Base-by-base conservation (phyloP, 129 eudicot genomes). In the Calendula officinalis region DNA sequence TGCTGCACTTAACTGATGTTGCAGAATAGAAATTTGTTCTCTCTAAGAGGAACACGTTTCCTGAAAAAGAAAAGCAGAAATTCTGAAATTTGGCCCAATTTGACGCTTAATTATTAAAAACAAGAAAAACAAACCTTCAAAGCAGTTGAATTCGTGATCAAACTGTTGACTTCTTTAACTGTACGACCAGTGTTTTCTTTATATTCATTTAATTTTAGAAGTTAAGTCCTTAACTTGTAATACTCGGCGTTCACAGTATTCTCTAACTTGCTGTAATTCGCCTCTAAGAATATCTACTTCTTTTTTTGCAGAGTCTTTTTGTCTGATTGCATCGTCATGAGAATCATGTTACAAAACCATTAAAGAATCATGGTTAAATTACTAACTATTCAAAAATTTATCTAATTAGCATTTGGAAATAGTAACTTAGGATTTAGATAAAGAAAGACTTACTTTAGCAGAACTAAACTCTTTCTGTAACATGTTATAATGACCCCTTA, bases 231-330 rank as follows among this genome's bases (percentile, higher is more conserved):
- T 80, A 35, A 84, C 80, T 54, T 68, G 74, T 46, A 73, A 59
- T 42, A 71, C 56, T 22, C 78, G 84, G 0, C 80, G 68, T 2
- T 81, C 87, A 0, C 91, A 76, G 1, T 84, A 87, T 34, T 84
- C 91, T 45, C 82, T 68, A 13, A 72, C 80, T 73, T 78, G 82
- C 16, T 84, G 84, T 56, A 84, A 56, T 63, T 84, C 87, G 7
- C 67, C 68, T 69, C 87, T 70, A 8, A 81, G 80, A 12, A 74
- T 63, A 16, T 69, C 80, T 37, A 81, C 70, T 50, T 84, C 87
- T 59, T 62, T 78, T 11, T 45, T 59, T 35, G 78, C 67, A 22
- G 64, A 38, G 45, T 84, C 91, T 77, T 76, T 84, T 78, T 84
- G 86, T 62, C 72, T 75, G 2, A 54, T 33, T 11, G 86, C 84